phyloP scores from a whole-genome alignment of 257 asterid genomes.

The Linderniella brevidens region DNA sequence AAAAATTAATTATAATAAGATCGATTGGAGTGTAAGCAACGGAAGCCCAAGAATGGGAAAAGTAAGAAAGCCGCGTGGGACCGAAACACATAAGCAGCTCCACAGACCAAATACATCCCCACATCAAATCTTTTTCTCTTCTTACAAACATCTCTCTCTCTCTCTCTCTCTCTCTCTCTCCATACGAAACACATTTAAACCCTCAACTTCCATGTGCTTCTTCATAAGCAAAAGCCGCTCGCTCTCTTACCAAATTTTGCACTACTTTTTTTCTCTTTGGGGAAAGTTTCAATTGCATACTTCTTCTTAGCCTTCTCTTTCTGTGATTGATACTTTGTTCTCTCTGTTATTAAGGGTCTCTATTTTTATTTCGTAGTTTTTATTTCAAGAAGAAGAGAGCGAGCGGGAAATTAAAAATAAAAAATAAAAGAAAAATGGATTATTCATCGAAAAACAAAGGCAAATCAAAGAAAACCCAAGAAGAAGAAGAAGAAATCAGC shows the following conservation, averaged over 20 bases:
- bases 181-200: not conserved
- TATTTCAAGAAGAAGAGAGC: not conserved
- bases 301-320: not conserved
- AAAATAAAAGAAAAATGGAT: constrained; percentile 14
- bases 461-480: constrained; percentile 17
- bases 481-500: no score
- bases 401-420: no score
- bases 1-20: no score
- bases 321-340: not conserved
- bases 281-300: not conserved
- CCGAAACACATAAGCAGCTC: no score
- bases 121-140: not conserved
- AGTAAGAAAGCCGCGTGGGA: no score
- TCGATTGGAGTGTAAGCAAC: no score
- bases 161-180: constrained; percentile 1
- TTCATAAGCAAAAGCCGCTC: not conserved
- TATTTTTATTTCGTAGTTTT: not conserved
- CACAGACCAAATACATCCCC: no score
- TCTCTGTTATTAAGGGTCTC: not conserved
- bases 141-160: not conserved
- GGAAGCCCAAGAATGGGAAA: no score
- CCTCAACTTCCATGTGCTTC: not conserved
- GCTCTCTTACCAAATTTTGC: not conserved
- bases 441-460: constrained; percentile 16
- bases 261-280: not conserved